Percentiles rank a stretch among this genome's conserved stretches.
phyloP scores from a whole-genome alignment of 495 filamentous ascomycete genomes.

The Aspergillus homomorphus region DNA sequence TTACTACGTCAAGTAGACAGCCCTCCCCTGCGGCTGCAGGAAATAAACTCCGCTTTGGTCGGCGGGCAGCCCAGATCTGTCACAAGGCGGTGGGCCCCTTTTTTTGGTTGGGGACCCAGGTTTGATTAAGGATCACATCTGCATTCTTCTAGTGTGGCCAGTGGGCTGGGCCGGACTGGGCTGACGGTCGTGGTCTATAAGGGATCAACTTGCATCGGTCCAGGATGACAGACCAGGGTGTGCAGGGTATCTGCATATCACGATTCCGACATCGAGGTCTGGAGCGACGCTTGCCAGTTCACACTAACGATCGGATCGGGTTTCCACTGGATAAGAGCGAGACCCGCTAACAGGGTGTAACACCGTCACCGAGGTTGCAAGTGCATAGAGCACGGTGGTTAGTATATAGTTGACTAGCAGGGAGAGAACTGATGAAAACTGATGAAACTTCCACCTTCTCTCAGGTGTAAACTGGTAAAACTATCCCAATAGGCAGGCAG shows the following conservation, averaged over 20 bases:
- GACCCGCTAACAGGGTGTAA: neutral
- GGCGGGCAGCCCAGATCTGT: constrained; percentile 15
- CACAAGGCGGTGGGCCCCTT: constrained; percentile 27
- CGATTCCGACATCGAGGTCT: neutral
- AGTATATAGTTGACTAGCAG: too few relatives aligned
- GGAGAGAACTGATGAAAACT: too few relatives aligned
- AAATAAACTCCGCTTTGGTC: neutral
- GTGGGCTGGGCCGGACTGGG: constrained; percentile 28
- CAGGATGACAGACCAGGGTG: neutral
- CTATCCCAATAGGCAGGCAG: neutral
- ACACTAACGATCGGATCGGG: neutral
- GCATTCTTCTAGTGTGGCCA: constrained; percentile 33
- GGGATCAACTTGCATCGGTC: constrained; percentile 10
- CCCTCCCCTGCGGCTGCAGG: neutral
- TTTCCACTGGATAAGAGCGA: neutral
- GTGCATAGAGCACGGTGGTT: too few relatives aligned
- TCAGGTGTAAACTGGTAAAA: too few relatives aligned
- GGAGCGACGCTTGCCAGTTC: neutral
- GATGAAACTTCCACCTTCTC: too few relatives aligned
- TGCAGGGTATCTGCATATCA: neutral
- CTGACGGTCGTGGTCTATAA: constrained; percentile 15
- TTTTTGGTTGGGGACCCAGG: constrained; percentile 36
- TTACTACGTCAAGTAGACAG: neutral
- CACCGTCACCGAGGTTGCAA: too few relatives aligned
- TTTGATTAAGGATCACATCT: constrained; percentile 47